Evolutionary conservation across 495 filamentous ascomycete genomes (phyloP).

Genomic region (Rostrohypoxylon terebratum): DNA sequence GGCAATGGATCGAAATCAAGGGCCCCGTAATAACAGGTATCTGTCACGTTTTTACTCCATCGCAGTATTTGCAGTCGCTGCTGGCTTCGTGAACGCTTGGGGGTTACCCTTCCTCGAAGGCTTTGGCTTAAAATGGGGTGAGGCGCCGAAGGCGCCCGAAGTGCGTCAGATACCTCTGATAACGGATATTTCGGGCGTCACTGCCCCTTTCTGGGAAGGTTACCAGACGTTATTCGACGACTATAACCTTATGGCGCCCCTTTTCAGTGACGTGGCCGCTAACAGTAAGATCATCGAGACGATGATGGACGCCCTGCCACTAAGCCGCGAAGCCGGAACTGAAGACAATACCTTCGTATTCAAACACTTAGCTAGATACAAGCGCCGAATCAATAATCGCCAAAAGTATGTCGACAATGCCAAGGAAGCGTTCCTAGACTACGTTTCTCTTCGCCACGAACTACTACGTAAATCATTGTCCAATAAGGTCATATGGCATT

Average conservation of each 20-base stretch:
- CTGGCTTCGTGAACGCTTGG: too few relatives aligned
- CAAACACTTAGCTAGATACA: too few relatives aligned
- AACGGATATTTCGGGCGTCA: neutral
- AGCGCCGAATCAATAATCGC: neutral
- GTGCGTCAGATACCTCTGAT: too few relatives aligned
- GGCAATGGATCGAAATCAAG: too few relatives aligned
- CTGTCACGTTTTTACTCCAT: too few relatives aligned
- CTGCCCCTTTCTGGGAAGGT: neutral
- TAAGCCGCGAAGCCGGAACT: neutral
- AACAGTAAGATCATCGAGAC: neutral
- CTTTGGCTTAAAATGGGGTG: too few relatives aligned
- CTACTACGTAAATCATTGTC: neutral
- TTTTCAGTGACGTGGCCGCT: neutral
- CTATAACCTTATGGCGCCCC: neutral
- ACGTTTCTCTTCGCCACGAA: neutral
- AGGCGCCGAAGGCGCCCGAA: too few relatives aligned
- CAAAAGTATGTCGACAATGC: neutral
- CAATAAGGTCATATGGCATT: neutral
- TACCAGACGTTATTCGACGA: constrained; percentile 1
- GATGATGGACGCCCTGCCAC: constrained; percentile 6
- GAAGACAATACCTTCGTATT: neutral
- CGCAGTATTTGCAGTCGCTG: too few relatives aligned
- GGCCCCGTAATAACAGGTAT: too few relatives aligned
- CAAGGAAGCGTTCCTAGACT: constrained; percentile 4
- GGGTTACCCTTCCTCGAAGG: too few relatives aligned